These are phyloP conservation scores for Cladophialophora immunda DNA, from an alignment of 2,329 filamentous ascomycete species.

Conservation along the genomic window DNA sequence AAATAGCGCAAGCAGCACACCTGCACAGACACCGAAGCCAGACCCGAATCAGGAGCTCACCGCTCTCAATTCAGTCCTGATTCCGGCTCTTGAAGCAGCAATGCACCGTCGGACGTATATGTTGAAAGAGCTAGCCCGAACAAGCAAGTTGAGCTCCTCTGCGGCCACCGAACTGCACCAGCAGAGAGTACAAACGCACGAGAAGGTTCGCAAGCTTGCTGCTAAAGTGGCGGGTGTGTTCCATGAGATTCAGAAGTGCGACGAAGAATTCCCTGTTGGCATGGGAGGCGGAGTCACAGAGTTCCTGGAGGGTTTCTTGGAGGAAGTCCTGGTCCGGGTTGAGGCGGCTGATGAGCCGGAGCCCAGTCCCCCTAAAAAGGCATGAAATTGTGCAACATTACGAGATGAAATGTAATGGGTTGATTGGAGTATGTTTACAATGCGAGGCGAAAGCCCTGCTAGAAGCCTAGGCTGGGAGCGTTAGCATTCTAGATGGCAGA, in stretches of 20 bases:
- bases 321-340: constrained; percentile 91
- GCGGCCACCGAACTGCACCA: constrained; percentile 61
- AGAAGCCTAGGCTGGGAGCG: constrained; percentile 4
- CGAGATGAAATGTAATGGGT: constrained; percentile 10
- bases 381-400: constrained; percentile 18
- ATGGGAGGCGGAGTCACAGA: constrained; percentile 92
- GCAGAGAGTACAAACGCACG: constrained; percentile 79
- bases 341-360: constrained; percentile 78
- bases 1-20: constrained; percentile 37
- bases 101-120: constrained; percentile 77
- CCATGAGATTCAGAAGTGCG: constrained; percentile 87
- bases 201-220: constrained; percentile 81
- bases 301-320: constrained; percentile 89
- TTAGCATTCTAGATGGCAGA: not conserved
- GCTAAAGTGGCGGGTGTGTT: constrained; percentile 84
- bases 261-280: constrained; percentile 84
- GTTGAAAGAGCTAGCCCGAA: constrained; percentile 54
- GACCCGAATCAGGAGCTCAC: constrained; percentile 76
- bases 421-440: constrained; percentile 21
- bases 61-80: constrained; percentile 87
- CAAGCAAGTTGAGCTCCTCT: constrained; percentile 41
- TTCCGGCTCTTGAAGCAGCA: constrained; percentile 90
- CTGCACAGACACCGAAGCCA: constrained; percentile 41
- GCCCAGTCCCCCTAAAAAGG: constrained; percentile 29
- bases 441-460: not conserved